A percentile compares a stretch with the other conserved stretches of the same genome.
Evolutionary conservation across 176 grass and related monocot genomes (phyloP).

Genomic region (Oryza meyeriana): DNA sequence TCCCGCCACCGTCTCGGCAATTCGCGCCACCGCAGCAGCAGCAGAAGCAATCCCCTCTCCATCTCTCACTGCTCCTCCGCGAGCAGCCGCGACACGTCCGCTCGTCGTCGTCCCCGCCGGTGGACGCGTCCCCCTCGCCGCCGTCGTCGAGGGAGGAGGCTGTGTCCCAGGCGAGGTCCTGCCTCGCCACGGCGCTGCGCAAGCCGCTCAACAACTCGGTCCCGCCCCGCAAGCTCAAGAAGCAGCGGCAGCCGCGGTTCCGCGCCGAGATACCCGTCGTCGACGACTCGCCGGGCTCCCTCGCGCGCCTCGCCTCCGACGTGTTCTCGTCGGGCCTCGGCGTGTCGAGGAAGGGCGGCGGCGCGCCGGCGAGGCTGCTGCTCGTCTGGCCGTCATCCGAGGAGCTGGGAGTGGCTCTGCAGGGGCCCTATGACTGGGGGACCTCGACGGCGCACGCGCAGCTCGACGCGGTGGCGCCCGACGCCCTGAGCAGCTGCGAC

Average conservation of each 20-base stretch:
- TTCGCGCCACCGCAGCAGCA: not conserved
- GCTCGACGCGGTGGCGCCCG: constrained; percentile 34
- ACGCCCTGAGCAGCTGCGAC: constrained; percentile 35
- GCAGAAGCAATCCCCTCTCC: not conserved
- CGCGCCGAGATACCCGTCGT: constrained; percentile 84
- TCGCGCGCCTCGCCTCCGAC: constrained; percentile 58
- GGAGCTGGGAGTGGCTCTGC: constrained; percentile 26
- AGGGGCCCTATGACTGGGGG: constrained; percentile 24
- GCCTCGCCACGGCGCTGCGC: constrained; percentile 53
- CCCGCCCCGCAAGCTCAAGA: constrained; percentile 51
- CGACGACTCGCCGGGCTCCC: constrained; percentile 68
- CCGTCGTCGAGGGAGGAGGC: constrained; percentile 79
- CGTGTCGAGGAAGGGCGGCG: constrained; percentile 41
- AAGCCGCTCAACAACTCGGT: constrained; percentile 61
- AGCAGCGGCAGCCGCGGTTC: constrained; percentile 61
- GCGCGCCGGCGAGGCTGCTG: constrained; percentile 39
- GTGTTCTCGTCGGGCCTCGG: constrained; percentile 49
- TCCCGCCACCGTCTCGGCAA: not conserved
- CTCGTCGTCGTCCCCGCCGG: not conserved
- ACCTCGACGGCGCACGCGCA: constrained; percentile 39
- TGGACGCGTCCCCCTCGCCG: constrained; percentile 22
- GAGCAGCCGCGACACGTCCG: not conserved
- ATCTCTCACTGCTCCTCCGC: not conserved
- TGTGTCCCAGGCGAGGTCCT: constrained; percentile 65
- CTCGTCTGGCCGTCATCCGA: constrained; percentile 57